Evolutionary conservation across 2,329 filamentous ascomycete genomes (phyloP).

Genomic region (Sclerotinia glacialis): DNA sequence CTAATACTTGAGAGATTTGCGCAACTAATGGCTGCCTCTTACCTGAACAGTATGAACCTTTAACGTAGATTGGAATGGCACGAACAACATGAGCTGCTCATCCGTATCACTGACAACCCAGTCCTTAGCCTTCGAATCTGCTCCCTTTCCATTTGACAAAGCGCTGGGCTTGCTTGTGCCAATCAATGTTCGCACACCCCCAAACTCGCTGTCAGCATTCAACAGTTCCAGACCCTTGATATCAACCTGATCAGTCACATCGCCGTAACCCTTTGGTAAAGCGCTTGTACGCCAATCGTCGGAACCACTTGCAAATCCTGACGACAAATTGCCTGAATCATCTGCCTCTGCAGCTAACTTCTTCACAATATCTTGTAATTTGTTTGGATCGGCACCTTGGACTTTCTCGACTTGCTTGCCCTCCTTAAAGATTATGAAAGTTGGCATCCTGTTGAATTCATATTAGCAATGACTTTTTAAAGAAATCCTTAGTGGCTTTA

Average conservation of each 20-base stretch:
- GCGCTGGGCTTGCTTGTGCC: constrained; percentile 63
- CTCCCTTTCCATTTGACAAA: constrained; percentile 55
- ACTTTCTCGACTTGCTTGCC: constrained; percentile 66
- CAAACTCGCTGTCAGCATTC: constrained; percentile 78
- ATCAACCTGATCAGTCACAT: constrained; percentile 82
- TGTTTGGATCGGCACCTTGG: constrained; percentile 68
- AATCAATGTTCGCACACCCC: constrained; percentile 71
- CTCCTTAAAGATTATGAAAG: constrained; percentile 85
- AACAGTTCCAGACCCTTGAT: constrained; percentile 77
- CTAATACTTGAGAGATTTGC: neutral
- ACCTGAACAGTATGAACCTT: constrained; percentile 84
- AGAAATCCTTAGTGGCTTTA: neutral
- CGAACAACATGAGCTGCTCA: constrained; percentile 89
- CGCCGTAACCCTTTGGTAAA: constrained; percentile 75
- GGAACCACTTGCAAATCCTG: constrained; percentile 41
- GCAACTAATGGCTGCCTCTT: constrained; percentile 30
- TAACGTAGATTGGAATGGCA: constrained; percentile 81
- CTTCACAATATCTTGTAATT: constrained; percentile 68
- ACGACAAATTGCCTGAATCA: constrained; percentile 43
- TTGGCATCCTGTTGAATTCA: constrained; percentile 59
- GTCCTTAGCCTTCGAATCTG: constrained; percentile 56
- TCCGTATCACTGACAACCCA: constrained; percentile 97
- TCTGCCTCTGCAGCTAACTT: constrained; percentile 66
- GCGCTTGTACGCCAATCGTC: constrained; percentile 70
- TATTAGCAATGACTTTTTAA: constrained; percentile 16